These are phyloP conservation scores for Bruguiera gymnorhiza DNA, from an alignment of 345 rosid genomes.

Conservation along the genomic window DNA sequence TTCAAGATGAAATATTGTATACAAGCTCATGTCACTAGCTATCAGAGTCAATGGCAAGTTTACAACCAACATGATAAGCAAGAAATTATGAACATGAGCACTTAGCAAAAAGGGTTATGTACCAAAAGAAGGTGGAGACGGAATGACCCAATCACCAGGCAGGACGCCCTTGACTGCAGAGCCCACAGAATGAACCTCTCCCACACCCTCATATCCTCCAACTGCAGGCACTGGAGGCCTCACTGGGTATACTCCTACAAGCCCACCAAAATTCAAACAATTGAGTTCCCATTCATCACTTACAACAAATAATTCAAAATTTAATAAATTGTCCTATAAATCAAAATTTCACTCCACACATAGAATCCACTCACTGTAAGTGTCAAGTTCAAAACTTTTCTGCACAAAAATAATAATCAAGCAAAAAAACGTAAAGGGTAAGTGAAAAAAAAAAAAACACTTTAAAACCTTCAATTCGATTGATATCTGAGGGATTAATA, in stretches of 20 bases:
- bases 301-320: not conserved
- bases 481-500: slow-evolving; percentile 86
- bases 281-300: not conserved
- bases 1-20: not conserved
- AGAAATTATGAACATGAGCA: not conserved
- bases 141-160: slow-evolving; percentile 84
- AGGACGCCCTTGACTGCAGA: slow-evolving; percentile 56
- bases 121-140: slow-evolving; percentile 86
- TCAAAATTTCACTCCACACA: too few relatives aligned
- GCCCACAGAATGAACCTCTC: slow-evolving; percentile 69
- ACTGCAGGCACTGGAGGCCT: slow-evolving; percentile 87
- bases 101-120: not conserved
- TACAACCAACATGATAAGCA: too few relatives aligned
- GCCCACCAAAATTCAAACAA: not conserved
- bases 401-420: not conserved
- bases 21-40: not conserved
- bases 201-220: slow-evolving; percentile 96
- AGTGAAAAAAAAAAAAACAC: not conserved
- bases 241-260: slow-evolving; percentile 79
- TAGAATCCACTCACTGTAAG: too few relatives aligned
- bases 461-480: slow-evolving; percentile 69
- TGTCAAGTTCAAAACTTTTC: not conserved
- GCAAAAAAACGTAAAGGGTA: not conserved
- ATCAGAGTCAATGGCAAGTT: too few relatives aligned
- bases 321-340: too few relatives aligned